Conservation (phyloP, 495 filamentous ascomycete genomes). For the Chaetomium tenue region DNA sequence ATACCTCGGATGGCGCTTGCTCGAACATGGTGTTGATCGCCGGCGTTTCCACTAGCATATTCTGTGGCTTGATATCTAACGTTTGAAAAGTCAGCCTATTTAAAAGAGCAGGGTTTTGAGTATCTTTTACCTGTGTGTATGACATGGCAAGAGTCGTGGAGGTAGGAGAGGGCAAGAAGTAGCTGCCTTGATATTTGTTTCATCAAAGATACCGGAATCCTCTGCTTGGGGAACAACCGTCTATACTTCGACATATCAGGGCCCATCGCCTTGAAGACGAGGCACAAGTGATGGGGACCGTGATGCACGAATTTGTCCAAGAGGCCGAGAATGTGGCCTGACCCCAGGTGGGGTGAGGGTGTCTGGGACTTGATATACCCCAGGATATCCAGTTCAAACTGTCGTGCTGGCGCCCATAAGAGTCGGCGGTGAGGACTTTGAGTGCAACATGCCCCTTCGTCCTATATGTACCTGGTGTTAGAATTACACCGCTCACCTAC, state of each 20-base stretch:
- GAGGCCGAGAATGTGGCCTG: conserved; percentile 33
- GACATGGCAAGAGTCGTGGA: too few relatives aligned
- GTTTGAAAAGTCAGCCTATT: too few relatives aligned
- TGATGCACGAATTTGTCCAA: conserved; percentile 37
- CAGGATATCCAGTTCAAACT: conserved; percentile 22
- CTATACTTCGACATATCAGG: conserved; percentile 15
- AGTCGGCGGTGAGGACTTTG: conserved; percentile 6
- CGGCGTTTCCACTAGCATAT: conserved; percentile 28
- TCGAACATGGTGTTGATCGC: conserved; percentile 17
- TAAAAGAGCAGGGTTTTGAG: too few relatives aligned
- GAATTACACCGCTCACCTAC: too few relatives aligned
- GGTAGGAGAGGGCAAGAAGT: conserved; percentile 7
- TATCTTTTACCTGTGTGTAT: too few relatives aligned
- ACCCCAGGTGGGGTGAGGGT: too few relatives aligned
- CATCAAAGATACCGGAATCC: background rate
- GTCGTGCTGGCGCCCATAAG: conserved; percentile 6
- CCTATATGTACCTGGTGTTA: background rate
- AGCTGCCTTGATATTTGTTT: conserved; percentile 19
- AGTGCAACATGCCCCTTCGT: background rate
- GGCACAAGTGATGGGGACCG: conserved; percentile 32
- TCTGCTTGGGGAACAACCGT: conserved; percentile 11
- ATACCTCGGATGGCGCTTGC: conserved; percentile 20
- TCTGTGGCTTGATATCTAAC: conserved; percentile 31
- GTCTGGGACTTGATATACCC: background rate
- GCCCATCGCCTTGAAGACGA: conserved; percentile 41